Percentiles rank a stretch among this genome's conserved stretches.
Evolutionary conservation across 495 filamentous ascomycete genomes (phyloP).

Genomic region (Viridothelium virens): DNA sequence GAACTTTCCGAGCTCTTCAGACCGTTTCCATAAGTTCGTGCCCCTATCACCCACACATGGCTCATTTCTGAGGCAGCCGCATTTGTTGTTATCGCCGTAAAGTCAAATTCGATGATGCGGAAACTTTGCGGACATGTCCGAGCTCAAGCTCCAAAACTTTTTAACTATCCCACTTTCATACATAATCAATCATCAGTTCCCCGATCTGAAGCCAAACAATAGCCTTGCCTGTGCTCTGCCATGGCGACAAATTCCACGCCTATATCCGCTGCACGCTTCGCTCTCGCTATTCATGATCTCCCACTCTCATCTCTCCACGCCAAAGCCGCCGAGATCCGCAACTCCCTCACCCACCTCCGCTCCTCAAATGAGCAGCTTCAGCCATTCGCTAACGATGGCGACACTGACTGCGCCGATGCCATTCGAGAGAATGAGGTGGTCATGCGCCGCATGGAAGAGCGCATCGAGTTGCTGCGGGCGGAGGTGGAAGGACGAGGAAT

Average conservation of each 20-base stretch:
- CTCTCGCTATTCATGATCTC: slow-evolving; percentile 64
- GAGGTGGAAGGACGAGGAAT: slow-evolving; percentile 73
- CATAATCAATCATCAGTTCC: too few species aligned
- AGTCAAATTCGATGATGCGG: background rate
- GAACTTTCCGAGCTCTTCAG: background rate
- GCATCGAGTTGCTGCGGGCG: slow-evolving; percentile 56
- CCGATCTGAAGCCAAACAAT: background rate
- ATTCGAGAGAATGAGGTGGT: slow-evolving; percentile 71
- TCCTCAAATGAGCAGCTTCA: slow-evolving; percentile 64
- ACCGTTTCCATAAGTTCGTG: background rate
- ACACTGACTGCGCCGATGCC: slow-evolving; percentile 60
- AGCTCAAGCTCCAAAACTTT: slow-evolving; percentile 1
- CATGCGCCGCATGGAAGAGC: slow-evolving; percentile 61
- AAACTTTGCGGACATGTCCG: slow-evolving; percentile 9
- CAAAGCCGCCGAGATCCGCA: slow-evolving; percentile 75
- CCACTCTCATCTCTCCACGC: slow-evolving; percentile 62
- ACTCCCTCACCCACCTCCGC: slow-evolving; percentile 72
- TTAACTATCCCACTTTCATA: background rate
- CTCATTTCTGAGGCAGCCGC: background rate
- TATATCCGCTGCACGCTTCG: slow-evolving; percentile 57
- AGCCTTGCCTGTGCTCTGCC: background rate
- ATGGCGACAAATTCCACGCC: slow-evolving; percentile 33
- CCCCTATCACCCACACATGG: background rate
- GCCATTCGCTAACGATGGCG: slow-evolving; percentile 52
- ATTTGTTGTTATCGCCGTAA: background rate